Evolutionary conservation across 2,329 filamentous ascomycete genomes (phyloP), one percentile per base, ranked within the genome.

Genomic region (Trichoderma aggressivum): DNA sequence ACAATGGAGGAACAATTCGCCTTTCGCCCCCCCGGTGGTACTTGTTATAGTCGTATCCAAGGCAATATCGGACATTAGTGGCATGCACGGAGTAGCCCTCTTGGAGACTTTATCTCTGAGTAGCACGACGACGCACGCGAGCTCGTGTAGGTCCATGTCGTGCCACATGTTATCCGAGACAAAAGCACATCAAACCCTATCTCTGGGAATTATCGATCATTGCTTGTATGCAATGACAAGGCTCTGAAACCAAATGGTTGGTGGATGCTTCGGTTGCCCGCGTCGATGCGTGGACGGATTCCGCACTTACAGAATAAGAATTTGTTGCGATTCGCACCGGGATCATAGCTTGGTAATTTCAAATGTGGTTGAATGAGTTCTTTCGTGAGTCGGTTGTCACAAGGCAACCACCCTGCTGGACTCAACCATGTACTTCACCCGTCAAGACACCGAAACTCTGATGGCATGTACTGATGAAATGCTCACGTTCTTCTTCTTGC

Each of bases 131-230:
- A 72, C 47, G 70, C 70, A 72, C 70, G 58, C 59, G 59, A 70
- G 70, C 58, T 72, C 70, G 70, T 72, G 70, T 72, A 69, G 53
- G 70, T 53, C 67, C 18, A 60, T 64, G 70, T 21, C 30, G 70
- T 72, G 47, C 26, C 39, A 72, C 66, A n/a, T n/a, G 32, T 10
- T 61, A 72, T 64, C 70, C 70, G 70, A 72, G 70, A 72, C 70
- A 72, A 56, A 58, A 60, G 59, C 63, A 70, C 56, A 69, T 63
- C 70, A 67, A 72, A 72, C 70, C 70, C 67, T 59, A 72, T 70
- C 70, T 63, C 47, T 69, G 58, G 64, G 47, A 63, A 67, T 32
- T 62, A 53, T 62, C 32, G n/a, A 34, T 28, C 26, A 24, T 55
- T 62, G 63, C 50, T 14, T 70, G 47, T 50, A 70, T 59, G 28